These are phyloP conservation scores for Penicillium decumbens DNA, from an alignment of 2,329 filamentous ascomycete species.

Conservation along the genomic window DNA sequence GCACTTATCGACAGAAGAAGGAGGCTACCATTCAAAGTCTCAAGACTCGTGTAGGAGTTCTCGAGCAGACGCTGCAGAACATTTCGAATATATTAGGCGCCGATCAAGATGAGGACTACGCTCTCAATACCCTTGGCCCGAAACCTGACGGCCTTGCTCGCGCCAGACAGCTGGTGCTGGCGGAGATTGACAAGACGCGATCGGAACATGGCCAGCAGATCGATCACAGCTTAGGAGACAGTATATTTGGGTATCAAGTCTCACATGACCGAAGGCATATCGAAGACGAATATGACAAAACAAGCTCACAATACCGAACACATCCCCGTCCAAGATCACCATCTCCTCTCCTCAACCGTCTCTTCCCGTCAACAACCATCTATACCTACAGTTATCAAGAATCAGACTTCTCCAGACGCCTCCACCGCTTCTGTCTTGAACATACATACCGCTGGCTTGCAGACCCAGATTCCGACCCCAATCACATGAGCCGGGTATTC, in stretches of 20 bases:
- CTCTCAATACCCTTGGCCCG: neutral
- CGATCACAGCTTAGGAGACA: neutral
- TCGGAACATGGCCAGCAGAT: neutral
- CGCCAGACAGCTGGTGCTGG: conserved; percentile 15
- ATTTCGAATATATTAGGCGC: conserved; percentile 13
- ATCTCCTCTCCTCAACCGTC: conserved; percentile 19
- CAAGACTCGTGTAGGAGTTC: conserved; percentile 63
- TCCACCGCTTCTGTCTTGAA: conserved; percentile 65
- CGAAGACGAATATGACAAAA: neutral
- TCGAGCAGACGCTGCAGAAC: conserved; percentile 49
- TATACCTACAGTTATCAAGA: conserved; percentile 63
- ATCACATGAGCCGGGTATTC: conserved; percentile 20
- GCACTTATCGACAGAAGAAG: conserved; percentile 79
- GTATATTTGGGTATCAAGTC: conserved; percentile 17
- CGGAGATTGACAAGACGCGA: conserved; percentile 12
- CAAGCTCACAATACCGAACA: neutral
- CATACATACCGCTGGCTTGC: conserved; percentile 56
- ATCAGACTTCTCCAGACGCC: conserved; percentile 64
- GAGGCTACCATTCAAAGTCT: conserved; percentile 73
- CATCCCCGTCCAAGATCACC: conserved; percentile 12
- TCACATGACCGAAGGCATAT: neutral
- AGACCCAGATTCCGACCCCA: conserved; percentile 19
- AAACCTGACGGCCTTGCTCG: conserved; percentile 3
- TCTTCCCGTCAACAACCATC: conserved; percentile 21
- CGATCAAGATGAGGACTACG: neutral